Evolutionary conservation across 2,329 filamentous ascomycete species (phyloP).

Genomic region (Thielaviopsis populi): DNA sequence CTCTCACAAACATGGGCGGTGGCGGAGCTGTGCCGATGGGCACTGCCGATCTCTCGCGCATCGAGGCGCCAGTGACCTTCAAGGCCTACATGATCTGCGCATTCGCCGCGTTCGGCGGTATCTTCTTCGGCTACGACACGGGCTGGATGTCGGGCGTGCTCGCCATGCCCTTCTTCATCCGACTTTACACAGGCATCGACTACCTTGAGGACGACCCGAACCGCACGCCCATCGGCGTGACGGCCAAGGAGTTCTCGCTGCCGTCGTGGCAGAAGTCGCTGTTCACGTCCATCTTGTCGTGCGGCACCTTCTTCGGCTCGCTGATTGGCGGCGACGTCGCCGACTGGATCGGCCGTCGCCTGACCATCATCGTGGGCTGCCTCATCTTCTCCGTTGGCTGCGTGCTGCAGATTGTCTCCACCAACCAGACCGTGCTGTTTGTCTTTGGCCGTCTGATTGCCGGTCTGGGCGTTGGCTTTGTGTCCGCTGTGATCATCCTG

Average conservation of each 20-base stretch:
- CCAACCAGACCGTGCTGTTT: slow-evolving; percentile 37
- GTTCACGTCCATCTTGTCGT: slow-evolving; percentile 63
- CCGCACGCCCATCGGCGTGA: slow-evolving; percentile 26
- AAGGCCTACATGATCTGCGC: slow-evolving; percentile 56
- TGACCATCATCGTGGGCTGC: slow-evolving; percentile 58
- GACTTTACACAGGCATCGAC: slow-evolving; percentile 25
- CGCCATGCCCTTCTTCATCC: slow-evolving; percentile 37
- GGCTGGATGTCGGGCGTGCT: slow-evolving; percentile 58
- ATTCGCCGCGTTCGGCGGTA: slow-evolving; percentile 56
- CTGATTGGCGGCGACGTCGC: slow-evolving; percentile 63
- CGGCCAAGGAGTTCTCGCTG: slow-evolving; percentile 19
- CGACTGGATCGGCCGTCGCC: slow-evolving; percentile 59
- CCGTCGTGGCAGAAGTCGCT: slow-evolving; percentile 32
- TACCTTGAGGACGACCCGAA: slow-evolving; percentile 29
- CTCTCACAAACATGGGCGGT: slow-evolving; percentile 8
- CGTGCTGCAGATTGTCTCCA: slow-evolving; percentile 47
- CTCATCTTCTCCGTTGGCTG: slow-evolving; percentile 54
- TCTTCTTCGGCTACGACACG: slow-evolving; percentile 68
- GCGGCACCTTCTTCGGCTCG: slow-evolving; percentile 64
- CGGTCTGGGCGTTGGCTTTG: slow-evolving; percentile 66
- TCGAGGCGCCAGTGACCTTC: slow-evolving; percentile 54
- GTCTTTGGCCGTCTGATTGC: slow-evolving; percentile 61
- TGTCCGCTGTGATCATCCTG: slow-evolving; percentile 64
- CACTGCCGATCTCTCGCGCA: slow-evolving; percentile 38
- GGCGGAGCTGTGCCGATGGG: slow-evolving; percentile 15